These are phyloP conservation scores for Suillus cothurnatus DNA, from an alignment of 768 basidiomycete genomes.

Conservation along the genomic window DNA sequence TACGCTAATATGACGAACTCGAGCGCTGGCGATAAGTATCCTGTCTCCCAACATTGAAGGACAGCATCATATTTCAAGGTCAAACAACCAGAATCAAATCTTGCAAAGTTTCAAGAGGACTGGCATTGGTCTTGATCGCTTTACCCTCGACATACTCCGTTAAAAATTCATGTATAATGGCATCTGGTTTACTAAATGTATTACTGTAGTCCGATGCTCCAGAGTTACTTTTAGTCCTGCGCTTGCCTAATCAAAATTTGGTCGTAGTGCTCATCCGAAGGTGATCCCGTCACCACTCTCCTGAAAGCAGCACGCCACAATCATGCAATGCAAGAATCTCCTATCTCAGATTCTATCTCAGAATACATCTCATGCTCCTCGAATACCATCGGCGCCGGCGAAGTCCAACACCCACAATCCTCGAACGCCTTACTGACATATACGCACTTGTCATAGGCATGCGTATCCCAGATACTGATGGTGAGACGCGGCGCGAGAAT, in stretches of 20 bases:
- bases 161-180: background rate
- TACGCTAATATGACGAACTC: too few relatives aligned
- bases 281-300: background rate
- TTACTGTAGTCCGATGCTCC: background rate
- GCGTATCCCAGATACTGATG: slow-evolving; percentile 4
- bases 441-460: background rate
- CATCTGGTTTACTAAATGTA: background rate
- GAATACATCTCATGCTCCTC: background rate
- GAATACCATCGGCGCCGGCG: background rate
- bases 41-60: too few relatives aligned
- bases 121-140: background rate
- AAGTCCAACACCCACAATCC: background rate
- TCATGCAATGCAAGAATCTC: background rate
- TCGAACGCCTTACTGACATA: background rate
- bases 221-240: background rate
- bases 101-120: background rate
- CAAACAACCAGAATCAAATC: background rate
- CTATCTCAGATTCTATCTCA: background rate
- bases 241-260: background rate
- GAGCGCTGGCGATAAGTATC: too few relatives aligned
- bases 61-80: background rate
- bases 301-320: background rate
- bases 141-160: background rate
- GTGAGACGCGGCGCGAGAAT: background rate
- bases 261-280: background rate